Evolutionary conservation across 257 asterid species (phyloP), one percentile per base, ranked within the genome.

Genomic region (Paulownia fortunei): DNA sequence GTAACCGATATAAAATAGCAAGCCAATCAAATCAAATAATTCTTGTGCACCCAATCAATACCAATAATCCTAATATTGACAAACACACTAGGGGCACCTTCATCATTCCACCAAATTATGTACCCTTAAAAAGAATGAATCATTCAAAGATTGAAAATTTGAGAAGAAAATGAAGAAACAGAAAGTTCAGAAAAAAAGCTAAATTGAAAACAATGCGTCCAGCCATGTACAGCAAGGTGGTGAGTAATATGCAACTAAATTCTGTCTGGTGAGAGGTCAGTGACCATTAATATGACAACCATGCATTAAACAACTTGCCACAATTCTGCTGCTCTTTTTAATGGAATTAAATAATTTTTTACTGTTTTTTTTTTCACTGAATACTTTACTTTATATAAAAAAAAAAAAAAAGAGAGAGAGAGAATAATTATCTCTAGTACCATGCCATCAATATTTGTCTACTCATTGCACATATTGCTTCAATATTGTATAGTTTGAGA

Each of bases 251-350:
- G 10, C 46, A 46, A 46, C n/a, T 1, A 30, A 32, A 30, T 13
- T 19, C 18, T 32, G 32, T 32, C 6, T 34, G 70, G 71, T 36
- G 71, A 46, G n/a, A 41, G 11, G 70, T 55, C 69, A 55, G 34
- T 77, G 26, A 26, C 1, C 60, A 70, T 78, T 42, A 58, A 58
- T 66, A 21, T 64, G 0, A 54, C 60, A 66, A 37, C 24, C 77
- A 8, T 34, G 52, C 30, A 23, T 16, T 18, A 59, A 67, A 27
- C 39, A 69, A 69, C 19, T 70, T 24, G 59, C 18, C 47, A 62
- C 41, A 63, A 2, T 46, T 75, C 41, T 70, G 84, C 69, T 36
- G 63, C 73, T 74, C 68, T 67, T 66, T 68, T 47, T 74, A 26
- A n/a, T 37, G 77, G 76, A 36, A 67, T 60, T 12, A 59, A 13